Evolutionary conservation across 2,329 filamentous ascomycete genomes (phyloP), one percentile per base, ranked within the genome.

Genomic region (Hysterium pulicare): DNA sequence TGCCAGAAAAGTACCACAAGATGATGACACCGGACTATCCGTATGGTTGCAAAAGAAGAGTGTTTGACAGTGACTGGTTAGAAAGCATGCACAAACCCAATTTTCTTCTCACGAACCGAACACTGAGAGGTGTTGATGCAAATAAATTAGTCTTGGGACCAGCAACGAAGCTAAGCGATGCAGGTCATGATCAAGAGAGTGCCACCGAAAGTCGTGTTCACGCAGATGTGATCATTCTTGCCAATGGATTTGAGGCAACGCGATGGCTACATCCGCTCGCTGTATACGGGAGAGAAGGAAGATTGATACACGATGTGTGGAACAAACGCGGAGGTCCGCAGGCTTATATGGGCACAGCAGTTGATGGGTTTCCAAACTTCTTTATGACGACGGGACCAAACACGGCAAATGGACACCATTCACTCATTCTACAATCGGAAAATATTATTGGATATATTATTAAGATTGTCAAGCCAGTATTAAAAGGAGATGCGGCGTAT

Each of bases 351-450:
- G 70, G 71, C 9, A 70, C 70, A 2, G 70, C 65, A 33, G 42
- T 73, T 1, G 65, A 68, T 4, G 57, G 59, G 0, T 75, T 75
- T 41, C 71, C 79, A 3, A 83, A 82, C 52, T 76, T 81, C 51
- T 82, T 82, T 58, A 67, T 80, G 38, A 52, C 81, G 0, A 69
- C 78, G 28, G 78, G 79, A 0, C 79, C 79, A 3, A 83, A 83
- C 55, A 71, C 76, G 0, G 66, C 66, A 0, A 82, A 78, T 0
- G 79, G 79, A 1, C 78, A 82, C 55, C 74, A 69, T 0, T 76
- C 72, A 15, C 72, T 77, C 6, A 70, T 81, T 33, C 68, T 80
- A 41, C 74, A 77, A 1, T 66, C 68, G 2, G 79, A 82, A 49
- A 81, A 80, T 50, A 70, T 70, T 42, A 62, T 79, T 50, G 75